Evolutionary conservation across 495 filamentous ascomycete genomes (phyloP).

Genomic region (Aspergillus baeticus): DNA sequence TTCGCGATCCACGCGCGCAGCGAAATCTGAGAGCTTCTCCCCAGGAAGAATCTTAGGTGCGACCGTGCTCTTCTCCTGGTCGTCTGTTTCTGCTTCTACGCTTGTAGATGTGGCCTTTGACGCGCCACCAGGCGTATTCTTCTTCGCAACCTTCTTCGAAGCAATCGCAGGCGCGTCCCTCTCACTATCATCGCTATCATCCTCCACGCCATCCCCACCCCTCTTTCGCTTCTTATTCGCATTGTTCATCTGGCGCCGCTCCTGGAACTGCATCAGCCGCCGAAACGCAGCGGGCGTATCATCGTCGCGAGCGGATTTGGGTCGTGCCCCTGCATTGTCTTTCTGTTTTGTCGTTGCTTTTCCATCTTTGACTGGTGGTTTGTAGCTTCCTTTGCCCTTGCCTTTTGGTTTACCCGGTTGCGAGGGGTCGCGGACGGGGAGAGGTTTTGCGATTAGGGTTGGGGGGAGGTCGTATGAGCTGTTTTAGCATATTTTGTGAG

Average conservation of each 20-base stretch:
- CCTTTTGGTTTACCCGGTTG: slow-evolving; percentile 22
- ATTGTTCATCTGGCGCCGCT: background rate
- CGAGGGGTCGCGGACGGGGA: slow-evolving; percentile 53
- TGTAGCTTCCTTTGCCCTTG: slow-evolving; percentile 21
- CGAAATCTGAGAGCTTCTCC: slow-evolving; percentile 79
- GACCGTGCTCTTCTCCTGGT: slow-evolving; percentile 2
- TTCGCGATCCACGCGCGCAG: slow-evolving; percentile 80
- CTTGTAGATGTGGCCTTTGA: slow-evolving; percentile 17
- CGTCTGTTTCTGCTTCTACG: slow-evolving; percentile 7
- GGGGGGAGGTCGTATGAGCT: slow-evolving; percentile 75
- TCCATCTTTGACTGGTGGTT: slow-evolving; percentile 4
- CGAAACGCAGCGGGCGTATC: slow-evolving; percentile 87
- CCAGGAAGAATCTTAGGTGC: slow-evolving; percentile 72
- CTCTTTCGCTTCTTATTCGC: slow-evolving; percentile 50
- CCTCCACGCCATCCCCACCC: slow-evolving; percentile 7
- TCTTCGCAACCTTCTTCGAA: background rate
- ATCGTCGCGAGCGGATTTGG: slow-evolving; percentile 51
- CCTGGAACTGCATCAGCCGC: slow-evolving; percentile 70
- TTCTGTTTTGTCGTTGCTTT: slow-evolving; percentile 15
- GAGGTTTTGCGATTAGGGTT: slow-evolving; percentile 62
- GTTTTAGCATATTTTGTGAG: background rate
- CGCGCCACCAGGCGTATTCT: slow-evolving; percentile 3
- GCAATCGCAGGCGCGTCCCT: background rate
- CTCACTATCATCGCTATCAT: background rate
- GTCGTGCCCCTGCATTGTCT: slow-evolving; percentile 29